Evolutionary conservation across 805 yeast species (phyloP).

Genomic region (Sungouiozyma ichnusensis): DNA sequence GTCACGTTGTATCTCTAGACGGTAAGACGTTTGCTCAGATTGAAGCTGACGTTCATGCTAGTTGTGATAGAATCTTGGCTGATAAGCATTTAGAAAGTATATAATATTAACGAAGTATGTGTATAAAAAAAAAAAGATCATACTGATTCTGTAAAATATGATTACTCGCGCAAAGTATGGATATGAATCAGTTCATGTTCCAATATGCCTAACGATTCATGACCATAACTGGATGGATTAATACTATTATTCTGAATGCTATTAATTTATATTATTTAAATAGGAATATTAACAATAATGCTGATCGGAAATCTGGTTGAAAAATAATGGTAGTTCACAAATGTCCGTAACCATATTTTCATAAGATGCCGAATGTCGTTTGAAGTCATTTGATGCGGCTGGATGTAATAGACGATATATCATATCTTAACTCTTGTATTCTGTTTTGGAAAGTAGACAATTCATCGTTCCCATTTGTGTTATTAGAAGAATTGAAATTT

Average conservation of each 20-base stretch:
- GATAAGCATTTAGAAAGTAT: not conserved
- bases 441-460: not conserved
- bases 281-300: not conserved
- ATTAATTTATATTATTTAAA: too few relatives aligned
- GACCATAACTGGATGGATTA: too few relatives aligned
- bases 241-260: too few relatives aligned
- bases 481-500: not conserved
- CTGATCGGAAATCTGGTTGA: not conserved
- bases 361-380: not conserved
- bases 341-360: too few relatives aligned
- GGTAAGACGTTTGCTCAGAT: slow-evolving; percentile 16
- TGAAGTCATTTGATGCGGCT: not conserved
- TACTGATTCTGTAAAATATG: too few relatives aligned
- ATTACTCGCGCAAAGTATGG: not conserved
- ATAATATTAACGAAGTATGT: not conserved
- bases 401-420: not conserved
- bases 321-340: not conserved
- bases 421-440: not conserved
- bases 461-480: not conserved
- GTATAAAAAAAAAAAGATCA: too few relatives aligned
- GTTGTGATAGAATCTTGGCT: slow-evolving; percentile 3
- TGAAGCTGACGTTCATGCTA: slow-evolving; percentile 10
- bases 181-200: not conserved
- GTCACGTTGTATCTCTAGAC: slow-evolving; percentile 25
- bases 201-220: too few relatives aligned